Conservation (phyloP, 306 rosid species). For the Lablab purpureus region DNA sequence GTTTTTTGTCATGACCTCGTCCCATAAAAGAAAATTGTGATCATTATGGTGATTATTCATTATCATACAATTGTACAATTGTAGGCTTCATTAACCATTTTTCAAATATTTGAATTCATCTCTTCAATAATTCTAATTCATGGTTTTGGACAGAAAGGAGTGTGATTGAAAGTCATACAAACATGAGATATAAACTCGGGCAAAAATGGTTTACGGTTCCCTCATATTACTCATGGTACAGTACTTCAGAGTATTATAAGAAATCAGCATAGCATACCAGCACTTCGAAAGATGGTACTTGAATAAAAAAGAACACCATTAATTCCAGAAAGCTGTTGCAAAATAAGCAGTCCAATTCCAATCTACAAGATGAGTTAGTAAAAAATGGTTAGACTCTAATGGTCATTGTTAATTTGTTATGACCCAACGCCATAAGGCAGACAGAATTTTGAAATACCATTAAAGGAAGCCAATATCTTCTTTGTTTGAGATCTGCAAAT, state of each 20-base stretch:
- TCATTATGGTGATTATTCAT: conserved; percentile 26
- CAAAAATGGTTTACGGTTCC: not conserved
- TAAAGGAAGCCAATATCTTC: conserved; percentile 91
- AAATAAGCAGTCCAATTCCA: conserved; percentile 90
- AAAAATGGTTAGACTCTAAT: conserved; percentile 41
- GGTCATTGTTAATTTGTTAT: conserved; percentile 19
- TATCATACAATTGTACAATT: not conserved
- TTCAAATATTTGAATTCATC: conserved; percentile 17
- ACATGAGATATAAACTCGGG: conserved; percentile 6
- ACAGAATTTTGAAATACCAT: conserved; percentile 61
- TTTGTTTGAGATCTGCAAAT: conserved; percentile 78
- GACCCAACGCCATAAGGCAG: conserved; percentile 35
- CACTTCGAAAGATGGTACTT: conserved; percentile 76
- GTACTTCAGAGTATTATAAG: conserved; percentile 14
- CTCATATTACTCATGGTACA: not conserved
- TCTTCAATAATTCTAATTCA: not conserved
- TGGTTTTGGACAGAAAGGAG: not conserved
- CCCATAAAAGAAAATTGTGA: not conserved
- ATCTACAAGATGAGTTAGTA: conserved; percentile 62
- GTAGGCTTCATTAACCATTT: not conserved
- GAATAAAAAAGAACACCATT: conserved; percentile 90
- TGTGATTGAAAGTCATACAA: conserved; percentile 23
- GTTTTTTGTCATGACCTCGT: conserved; percentile 1
- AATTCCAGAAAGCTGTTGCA: conserved; percentile 94
- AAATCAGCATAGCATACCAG: conserved; percentile 52